Percentiles rank a stretch among this genome's conserved stretches.
Evolutionary conservation across 257 asterid genomes (phyloP).

Genomic region (Scutellaria minor): DNA sequence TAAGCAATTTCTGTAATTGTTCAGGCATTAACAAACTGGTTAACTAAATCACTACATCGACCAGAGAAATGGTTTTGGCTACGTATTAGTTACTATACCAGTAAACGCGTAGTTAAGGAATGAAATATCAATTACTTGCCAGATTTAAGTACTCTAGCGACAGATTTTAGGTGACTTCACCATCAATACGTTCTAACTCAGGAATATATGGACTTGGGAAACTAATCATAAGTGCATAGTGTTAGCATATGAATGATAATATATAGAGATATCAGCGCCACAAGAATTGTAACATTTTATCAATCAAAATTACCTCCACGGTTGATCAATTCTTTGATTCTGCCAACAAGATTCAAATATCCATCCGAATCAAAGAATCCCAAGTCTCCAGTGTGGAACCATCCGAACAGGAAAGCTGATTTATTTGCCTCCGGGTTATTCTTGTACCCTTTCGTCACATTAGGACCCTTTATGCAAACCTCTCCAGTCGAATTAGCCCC

Average conservation of each 20-base stretch:
- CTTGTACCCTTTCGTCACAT: slow-evolving; percentile 87
- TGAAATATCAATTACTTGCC: slow-evolving; percentile 8
- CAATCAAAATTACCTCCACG: slow-evolving; percentile 76
- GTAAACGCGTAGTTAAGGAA: neutral
- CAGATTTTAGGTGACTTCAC: slow-evolving; percentile 6
- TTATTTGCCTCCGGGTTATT: slow-evolving; percentile 82
- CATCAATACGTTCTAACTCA: neutral
- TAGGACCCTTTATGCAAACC: slow-evolving; percentile 88
- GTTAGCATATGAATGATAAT: neutral
- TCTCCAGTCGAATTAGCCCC: slow-evolving; percentile 69
- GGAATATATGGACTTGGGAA: neutral
- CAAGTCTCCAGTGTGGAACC: slow-evolving; percentile 92
- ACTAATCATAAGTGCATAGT: neutral
- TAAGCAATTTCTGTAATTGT: neutral
- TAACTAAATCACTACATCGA: neutral
- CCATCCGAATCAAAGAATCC: slow-evolving; percentile 83
- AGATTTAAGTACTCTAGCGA: neutral
- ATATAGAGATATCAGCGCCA: neutral
- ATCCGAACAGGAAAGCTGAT: slow-evolving; percentile 76
- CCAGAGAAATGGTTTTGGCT: neutral
- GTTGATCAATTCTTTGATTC: slow-evolving; percentile 88
- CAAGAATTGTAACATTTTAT: neutral
- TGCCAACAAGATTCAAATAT: slow-evolving; percentile 88
- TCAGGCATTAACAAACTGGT: neutral
- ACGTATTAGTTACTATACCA: neutral